phyloP scores from a whole-genome alignment of 2,329 filamentous ascomycete species.

The Zasmidium cellare region DNA sequence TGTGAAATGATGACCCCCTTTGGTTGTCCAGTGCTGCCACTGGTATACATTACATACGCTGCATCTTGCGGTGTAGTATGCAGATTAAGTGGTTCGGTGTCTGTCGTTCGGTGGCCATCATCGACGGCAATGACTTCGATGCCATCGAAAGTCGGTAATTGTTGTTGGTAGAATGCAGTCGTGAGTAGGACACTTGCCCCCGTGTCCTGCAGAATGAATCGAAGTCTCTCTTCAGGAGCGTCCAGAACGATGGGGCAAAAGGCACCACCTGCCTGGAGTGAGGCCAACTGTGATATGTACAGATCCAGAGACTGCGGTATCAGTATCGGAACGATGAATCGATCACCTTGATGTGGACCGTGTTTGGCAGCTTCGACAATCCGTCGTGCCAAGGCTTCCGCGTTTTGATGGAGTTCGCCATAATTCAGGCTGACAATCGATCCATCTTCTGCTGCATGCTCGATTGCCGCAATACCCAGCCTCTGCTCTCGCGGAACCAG shows the following conservation, averaged over 20 bases:
- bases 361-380: conserved; percentile 40
- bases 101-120: conserved; percentile 30
- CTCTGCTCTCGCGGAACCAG: conserved; percentile 55
- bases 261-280: conserved; percentile 77
- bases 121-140: conserved; percentile 46
- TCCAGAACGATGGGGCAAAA: conserved; percentile 85
- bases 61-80: conserved; percentile 39
- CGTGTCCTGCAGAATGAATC: conserved; percentile 79
- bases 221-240: conserved; percentile 71
- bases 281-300: conserved; percentile 74
- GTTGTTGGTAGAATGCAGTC: conserved; percentile 48
- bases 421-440: conserved; percentile 59
- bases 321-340: conserved; percentile 69
- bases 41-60: conserved; percentile 93
- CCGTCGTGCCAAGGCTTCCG: conserved; percentile 56
- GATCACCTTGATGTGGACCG: conserved; percentile 13
- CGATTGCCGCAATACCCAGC: conserved; percentile 56
- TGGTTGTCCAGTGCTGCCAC: conserved; percentile 82
- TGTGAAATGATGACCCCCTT: conserved; percentile 88
- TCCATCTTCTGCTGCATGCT: conserved; percentile 58
- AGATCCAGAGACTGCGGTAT: conserved; percentile 74
- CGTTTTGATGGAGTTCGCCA: conserved; percentile 58
- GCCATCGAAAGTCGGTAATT: conserved; percentile 38
- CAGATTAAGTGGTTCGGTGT: background rate
- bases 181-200: conserved; percentile 69